Conservation (phyloP, 2,329 filamentous ascomycete species). For the Aureobasidium namibiae region DNA sequence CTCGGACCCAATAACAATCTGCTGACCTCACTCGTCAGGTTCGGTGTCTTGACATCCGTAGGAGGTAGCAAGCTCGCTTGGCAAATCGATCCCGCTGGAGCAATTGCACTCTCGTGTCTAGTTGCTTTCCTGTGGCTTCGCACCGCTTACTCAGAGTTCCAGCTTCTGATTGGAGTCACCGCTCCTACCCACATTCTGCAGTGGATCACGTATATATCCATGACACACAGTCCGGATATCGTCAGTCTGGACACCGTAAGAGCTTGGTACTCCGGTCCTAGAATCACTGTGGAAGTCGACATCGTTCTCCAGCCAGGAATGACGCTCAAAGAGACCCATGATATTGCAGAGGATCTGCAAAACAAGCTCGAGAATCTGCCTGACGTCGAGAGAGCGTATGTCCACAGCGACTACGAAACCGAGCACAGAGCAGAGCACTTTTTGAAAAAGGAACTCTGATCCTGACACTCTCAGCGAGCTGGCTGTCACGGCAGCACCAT, state of each 20-base stretch:
- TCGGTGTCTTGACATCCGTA: slow-evolving; percentile 74
- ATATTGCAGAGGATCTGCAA: slow-evolving; percentile 89
- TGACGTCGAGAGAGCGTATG: slow-evolving; percentile 86
- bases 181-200: slow-evolving; percentile 81
- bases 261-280: slow-evolving; percentile 81
- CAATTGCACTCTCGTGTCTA: slow-evolving; percentile 70
- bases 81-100: slow-evolving; percentile 94
- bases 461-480: neutral
- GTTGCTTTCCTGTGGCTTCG: slow-evolving; percentile 75
- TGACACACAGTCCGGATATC: slow-evolving; percentile 80
- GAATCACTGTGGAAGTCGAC: slow-evolving; percentile 91
- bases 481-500: neutral
- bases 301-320: slow-evolving; percentile 80
- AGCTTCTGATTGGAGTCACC: slow-evolving; percentile 81
- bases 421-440: slow-evolving; percentile 86
- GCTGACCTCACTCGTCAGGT: slow-evolving; percentile 32
- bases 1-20: too few species aligned
- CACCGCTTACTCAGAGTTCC: slow-evolving; percentile 82
- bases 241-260: slow-evolving; percentile 88
- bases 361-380: slow-evolving; percentile 88
- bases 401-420: slow-evolving; percentile 96
- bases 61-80: slow-evolving; percentile 77
- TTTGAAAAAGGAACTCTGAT: slow-evolving; percentile 55
- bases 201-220: slow-evolving; percentile 87
- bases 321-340: slow-evolving; percentile 71